Evolutionary conservation across 768 basidiomycete genomes (phyloP), one percentile per base, ranked within the genome.

Genomic region (Phylloporus sp.): DNA sequence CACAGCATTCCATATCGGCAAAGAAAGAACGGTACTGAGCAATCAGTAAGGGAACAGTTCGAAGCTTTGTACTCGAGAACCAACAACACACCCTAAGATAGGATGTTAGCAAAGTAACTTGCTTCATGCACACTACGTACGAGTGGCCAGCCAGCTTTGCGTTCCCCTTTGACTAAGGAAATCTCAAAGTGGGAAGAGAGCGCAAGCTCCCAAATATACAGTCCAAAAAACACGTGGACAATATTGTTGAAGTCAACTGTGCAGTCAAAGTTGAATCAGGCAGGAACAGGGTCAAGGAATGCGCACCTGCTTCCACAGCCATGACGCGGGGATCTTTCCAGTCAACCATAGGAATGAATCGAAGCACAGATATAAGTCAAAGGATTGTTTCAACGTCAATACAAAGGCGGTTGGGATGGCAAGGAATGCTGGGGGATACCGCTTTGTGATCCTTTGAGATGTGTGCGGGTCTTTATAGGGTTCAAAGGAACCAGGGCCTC

Each of bases 1-100:
- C 80, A 72, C n/a, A 88, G 60, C 74, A 87, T 81, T 65, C 82
- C 84, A 64, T 88, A 88, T 53, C 86, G 80, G 62, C 80, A 84
- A 23, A 85, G 69, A 63, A 88, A 86, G 63, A 85, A 84, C 54
- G 85, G 82, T 23, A 80, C 85, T 76, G 24, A 47, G 49, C 3
- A 40, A 12, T 49, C 52, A 45, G 42, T 55, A 15, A 68, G 50
- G 8, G 12, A 5, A 23, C 41, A 10, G 29, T 31, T 31, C 23
- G 28, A n/a, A 15, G 40, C 18, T 12, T 34, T 36, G 20, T n/a
- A 16, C 53, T 2, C 27, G 23, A 46, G 35, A 46, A n/a, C 27
- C 28, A 22, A 53, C 27, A 35, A 31, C 64, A 31, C 31, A 64
- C 64, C 29, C 58, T 65, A 26, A 36, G 11, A 18, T 6, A 18